Evolutionary conservation across 768 basidiomycete genomes (phyloP).

Genomic region (Leccinellum rugosiceps): DNA sequence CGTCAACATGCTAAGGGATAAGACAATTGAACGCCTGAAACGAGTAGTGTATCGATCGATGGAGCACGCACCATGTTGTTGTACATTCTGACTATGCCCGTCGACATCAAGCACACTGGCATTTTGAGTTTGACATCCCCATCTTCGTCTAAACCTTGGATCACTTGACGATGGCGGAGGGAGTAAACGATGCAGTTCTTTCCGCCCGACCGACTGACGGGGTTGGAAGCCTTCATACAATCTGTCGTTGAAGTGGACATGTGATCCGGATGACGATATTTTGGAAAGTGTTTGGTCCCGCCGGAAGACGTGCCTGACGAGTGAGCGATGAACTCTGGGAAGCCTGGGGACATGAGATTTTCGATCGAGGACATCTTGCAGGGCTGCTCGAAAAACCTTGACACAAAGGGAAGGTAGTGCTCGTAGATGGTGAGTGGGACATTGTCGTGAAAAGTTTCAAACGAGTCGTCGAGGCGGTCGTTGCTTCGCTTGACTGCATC

Average conservation of each 20-base stretch:
- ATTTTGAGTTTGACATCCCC: slow-evolving; percentile 11
- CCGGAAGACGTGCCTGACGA: slow-evolving; percentile 19
- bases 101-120: slow-evolving; percentile 21
- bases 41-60: background rate
- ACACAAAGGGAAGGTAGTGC: slow-evolving; percentile 20
- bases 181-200: slow-evolving; percentile 23
- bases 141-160: slow-evolving; percentile 7
- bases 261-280: slow-evolving; percentile 21
- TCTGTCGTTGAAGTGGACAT: slow-evolving; percentile 14
- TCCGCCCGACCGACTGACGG: slow-evolving; percentile 8
- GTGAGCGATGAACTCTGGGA: slow-evolving; percentile 23
- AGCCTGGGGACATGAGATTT: slow-evolving; percentile 20
- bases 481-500: background rate
- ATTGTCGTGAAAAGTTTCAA: slow-evolving; percentile 10
- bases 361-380: slow-evolving; percentile 18
- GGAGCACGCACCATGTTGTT: slow-evolving; percentile 12
- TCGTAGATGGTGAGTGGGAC: slow-evolving; percentile 17
- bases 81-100: slow-evolving; percentile 21
- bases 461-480: background rate
- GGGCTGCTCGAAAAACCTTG: slow-evolving; percentile 18
- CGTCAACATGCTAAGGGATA: slow-evolving; percentile 11
- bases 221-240: slow-evolving; percentile 11
- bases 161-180: slow-evolving; percentile 13
- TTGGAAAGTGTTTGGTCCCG: slow-evolving; percentile 16
- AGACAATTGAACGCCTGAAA: background rate